Evolutionary conservation across 164 flowering plant species (phyloP), one percentile per base, ranked within the genome.

Genomic region (Macadamia tetraphylla): DNA sequence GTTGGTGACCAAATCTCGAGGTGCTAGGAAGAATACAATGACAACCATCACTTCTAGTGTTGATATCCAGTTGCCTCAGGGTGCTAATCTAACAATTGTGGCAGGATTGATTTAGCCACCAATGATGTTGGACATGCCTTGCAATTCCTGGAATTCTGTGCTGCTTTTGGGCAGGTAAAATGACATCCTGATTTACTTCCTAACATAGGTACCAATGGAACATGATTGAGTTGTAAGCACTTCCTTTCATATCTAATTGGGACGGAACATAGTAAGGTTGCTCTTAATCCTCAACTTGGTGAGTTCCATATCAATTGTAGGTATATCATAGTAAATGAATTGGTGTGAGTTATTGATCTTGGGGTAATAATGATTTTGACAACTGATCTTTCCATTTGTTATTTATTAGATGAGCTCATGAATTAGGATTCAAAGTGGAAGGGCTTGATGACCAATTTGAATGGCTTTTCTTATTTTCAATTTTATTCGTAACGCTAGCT

Each of bases 71-170:
- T 71, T 88, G 78, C 97, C 97, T 43, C 69, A 64, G 67, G 86
- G 92, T 31, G 69, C 66, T 48, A 76, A 73, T 58, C 59, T 88
- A 66, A 76, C 73, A 13, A 74, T 55, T 65, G 79, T 89, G 18
- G 85, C 71, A 60, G 93, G 87, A 68, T 86, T 66, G 88, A 90
- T 9, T 43, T 90, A 15, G 77, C 81, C 35, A 70, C 83, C 31
- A 81, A 83, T 63, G 88, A 84, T 78, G 83, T 82, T 78, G 99
- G 98, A 32, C 75, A 81, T 52, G 94, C 90, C n/a, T 68, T 95
- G 76, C 99, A 95, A 49, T 88, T 95, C 62, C 65, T 95, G 31
- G 99, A 95, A 73, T 95, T 95, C 71, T 92, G 97, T 79, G 68
- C 84, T 46, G 83, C 86, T 73, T 92, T 95, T 86, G 89, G 86